Percentiles rank a stretch among this genome's conserved stretches.
These are phyloP conservation scores for Rhododendron molle DNA, from an alignment of 148 eudicot genomes.

Conservation along the genomic window DNA sequence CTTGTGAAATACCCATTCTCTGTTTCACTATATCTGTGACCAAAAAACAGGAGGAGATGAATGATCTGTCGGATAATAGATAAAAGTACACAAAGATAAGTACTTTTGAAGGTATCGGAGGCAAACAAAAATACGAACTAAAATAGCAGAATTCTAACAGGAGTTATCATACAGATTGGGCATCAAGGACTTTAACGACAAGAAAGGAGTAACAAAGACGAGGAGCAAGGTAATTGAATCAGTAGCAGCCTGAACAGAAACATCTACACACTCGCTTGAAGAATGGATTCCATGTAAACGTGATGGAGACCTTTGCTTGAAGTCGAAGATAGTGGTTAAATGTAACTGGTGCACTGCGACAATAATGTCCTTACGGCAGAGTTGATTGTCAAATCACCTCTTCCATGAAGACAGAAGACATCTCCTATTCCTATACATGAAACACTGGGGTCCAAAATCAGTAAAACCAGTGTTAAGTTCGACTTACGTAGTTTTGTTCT, in stretches of 20 bases:
- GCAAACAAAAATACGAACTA: background rate
- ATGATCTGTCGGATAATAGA: background rate
- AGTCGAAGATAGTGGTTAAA: background rate
- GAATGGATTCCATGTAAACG: background rate
- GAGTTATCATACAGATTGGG: background rate
- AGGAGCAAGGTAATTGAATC: background rate
- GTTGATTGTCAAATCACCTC: background rate
- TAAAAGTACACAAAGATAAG: background rate
- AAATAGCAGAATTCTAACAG: background rate
- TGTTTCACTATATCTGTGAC: conserved; percentile 7
- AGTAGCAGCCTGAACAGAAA: background rate
- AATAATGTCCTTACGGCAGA: background rate
- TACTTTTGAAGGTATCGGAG: background rate
- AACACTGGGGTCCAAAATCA: background rate
- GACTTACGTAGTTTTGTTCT: background rate
- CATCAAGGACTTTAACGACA: background rate
- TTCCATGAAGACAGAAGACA: background rate
- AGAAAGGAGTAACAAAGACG: background rate
- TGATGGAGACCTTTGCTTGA: background rate
- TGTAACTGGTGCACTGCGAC: background rate
- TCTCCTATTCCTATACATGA: background rate
- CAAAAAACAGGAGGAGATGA: background rate
- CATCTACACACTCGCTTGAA: background rate
- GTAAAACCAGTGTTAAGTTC: background rate
- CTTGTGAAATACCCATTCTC: conserved; percentile 15